phyloP scores from a whole-genome alignment of 2,329 filamentous ascomycete genomes.

The Mycosphaerella sp. region DNA sequence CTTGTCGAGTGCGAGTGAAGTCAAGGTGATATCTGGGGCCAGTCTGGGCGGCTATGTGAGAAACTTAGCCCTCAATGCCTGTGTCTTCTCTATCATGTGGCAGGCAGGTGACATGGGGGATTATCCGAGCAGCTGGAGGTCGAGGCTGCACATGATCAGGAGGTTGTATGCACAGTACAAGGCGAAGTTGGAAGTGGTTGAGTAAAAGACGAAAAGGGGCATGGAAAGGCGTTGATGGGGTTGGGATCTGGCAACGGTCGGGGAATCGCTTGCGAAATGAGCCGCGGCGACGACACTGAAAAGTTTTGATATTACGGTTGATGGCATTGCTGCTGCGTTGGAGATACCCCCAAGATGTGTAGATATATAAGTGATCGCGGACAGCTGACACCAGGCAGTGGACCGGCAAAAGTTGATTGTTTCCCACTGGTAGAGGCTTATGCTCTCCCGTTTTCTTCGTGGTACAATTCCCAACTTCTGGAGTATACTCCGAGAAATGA shows the following conservation, averaged over 20 bases:
- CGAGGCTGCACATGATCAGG: slow-evolving; percentile 77
- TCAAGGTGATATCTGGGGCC: slow-evolving; percentile 79
- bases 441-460: neutral
- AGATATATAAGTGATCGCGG: neutral
- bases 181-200: slow-evolving; percentile 3
- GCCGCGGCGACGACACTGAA: neutral
- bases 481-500: neutral
- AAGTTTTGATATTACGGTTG: neutral
- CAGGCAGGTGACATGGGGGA: slow-evolving; percentile 45
- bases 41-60: slow-evolving; percentile 81
- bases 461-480: neutral
- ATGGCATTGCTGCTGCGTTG: neutral
- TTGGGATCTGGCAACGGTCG: neutral
- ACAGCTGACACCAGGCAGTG: neutral
- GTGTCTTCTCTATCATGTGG: slow-evolving; percentile 92
- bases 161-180: slow-evolving; percentile 61
- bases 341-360: neutral
- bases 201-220: neutral
- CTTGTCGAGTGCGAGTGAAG: slow-evolving; percentile 80
- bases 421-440: neutral
- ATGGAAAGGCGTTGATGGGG: neutral
- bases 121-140: slow-evolving; percentile 83
- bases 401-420: neutral
- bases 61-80: slow-evolving; percentile 84
- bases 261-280: neutral